Base-by-base conservation (phyloP, 805 yeast species). In the Blastobotrys attinorum region DNA sequence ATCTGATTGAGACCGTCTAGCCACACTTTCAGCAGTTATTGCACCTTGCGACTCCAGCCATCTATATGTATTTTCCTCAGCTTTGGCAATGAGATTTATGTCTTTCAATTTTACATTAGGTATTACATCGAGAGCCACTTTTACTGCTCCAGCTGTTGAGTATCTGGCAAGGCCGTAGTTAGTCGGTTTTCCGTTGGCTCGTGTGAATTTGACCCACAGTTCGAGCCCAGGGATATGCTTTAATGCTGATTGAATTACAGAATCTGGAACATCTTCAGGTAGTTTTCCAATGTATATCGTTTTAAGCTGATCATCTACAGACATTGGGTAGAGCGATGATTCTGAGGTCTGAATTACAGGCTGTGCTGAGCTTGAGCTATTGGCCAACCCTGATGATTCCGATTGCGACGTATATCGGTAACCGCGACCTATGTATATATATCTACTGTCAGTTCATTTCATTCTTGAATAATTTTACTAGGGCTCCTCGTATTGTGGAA, bases 111-210 rank as follows among this genome's bases (percentile, higher is more conserved):
- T 8, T 5, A 52, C 44, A 18, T 39, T 33, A 4, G 56, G 51
- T 6, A 54, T 21, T 17, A 49, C 39, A 8, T 39, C 48, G 18
- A 51, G 40, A 3, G 51, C 57, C 15, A 37, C 52, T 22, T 44
- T 49, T 13, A 50, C 45, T 7, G 50, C 33, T 13, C 33, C 47
- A 5, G 47, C 29, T n/a, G 45, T 34, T 13, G 27, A 17, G 39
- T 40, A 53, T 35, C 53, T 35, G 5, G 46, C 56, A 34, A 52
- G 50, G 1, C 55, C 57, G 40, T 46, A 52, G 7, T 29, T 41
- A 8, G 40, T 31, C 2, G 47, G 49, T 11, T 37, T 21, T 8
- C 48, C 47, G 31, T 44, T 44, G 27, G 50, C 42, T 11, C 21
- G 29, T n/a, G 37, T 22, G 17, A 50, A 42, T 25, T 53, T 38